phyloP scores from a whole-genome alignment of 2,329 filamentous ascomycete species.

The Lachnellula subtilissima region DNA sequence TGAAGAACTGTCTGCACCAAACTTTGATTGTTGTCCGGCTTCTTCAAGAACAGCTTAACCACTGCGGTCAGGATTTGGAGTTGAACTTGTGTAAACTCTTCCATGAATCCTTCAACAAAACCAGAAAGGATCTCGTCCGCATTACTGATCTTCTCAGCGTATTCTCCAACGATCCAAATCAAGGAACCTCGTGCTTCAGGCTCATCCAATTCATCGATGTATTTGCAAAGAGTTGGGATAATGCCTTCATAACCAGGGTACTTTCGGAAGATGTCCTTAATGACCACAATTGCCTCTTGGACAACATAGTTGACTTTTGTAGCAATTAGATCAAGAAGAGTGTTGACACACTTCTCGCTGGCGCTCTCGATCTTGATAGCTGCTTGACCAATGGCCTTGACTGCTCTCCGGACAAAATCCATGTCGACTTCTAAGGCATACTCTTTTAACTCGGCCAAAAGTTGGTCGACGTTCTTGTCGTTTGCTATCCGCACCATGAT shows the following conservation, averaged over 20 bases:
- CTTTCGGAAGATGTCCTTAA: slow-evolving; percentile 96
- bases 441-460: slow-evolving; percentile 91
- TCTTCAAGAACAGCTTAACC: slow-evolving; percentile 96
- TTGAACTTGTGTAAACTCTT: slow-evolving; percentile 98
- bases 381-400: slow-evolving; percentile 95
- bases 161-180: slow-evolving; percentile 99
- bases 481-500: slow-evolving; percentile 99
- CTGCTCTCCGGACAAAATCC: slow-evolving; percentile 92
- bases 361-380: slow-evolving; percentile 97
- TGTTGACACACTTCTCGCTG: slow-evolving; percentile 92
- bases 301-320: slow-evolving; percentile 99
- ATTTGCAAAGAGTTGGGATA: slow-evolving; percentile 91
- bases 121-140: slow-evolving; percentile 88
- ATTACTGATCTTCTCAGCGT: slow-evolving; percentile 98
- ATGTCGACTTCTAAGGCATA: slow-evolving; percentile 98
- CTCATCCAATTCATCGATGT: slow-evolving; percentile 95
- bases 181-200: slow-evolving; percentile 83
- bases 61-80: slow-evolving; percentile 95
- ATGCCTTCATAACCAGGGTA: slow-evolving; percentile 98
- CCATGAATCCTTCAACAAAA: slow-evolving; percentile 91
- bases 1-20: slow-evolving; percentile 94
- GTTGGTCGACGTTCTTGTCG: slow-evolving; percentile 91
- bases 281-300: slow-evolving; percentile 96
- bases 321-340: slow-evolving; percentile 86
- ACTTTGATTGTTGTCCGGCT: slow-evolving; percentile 84